Base-by-base conservation (phyloP, 2,329 filamentous ascomycete genomes). In the Penicillium hordei region DNA sequence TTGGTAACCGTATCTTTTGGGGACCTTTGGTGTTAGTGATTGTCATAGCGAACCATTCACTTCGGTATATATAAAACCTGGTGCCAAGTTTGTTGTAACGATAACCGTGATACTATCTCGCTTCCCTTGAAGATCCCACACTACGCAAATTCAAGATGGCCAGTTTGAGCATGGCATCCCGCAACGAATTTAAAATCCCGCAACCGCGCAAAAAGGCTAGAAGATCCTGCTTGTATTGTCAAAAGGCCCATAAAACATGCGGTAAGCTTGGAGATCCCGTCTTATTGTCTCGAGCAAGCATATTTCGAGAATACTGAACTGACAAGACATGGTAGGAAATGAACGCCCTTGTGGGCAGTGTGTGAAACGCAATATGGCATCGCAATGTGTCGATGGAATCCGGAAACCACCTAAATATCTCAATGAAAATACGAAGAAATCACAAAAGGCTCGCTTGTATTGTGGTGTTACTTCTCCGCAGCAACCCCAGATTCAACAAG, bases 361-460 rank as follows among this genome's bases (percentile, higher is more conserved):
- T 17, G 38, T 42, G 1, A 52, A 42, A 4, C 60, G 58, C 4
- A 52, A 49, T 9, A 38, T 52, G 40, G 21, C 52, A 39, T 25
- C 36, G 1, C 45, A 44, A 42, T 62, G 58, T 39, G 55, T 60
- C 2, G 60, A 62, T n/a, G 58, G 60, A 15, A 3, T 29, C 33
- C 58, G 55, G 7, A 60, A 62, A 19, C 45, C 25, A 5, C 60
- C 58, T 2, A 62, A 60, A 53, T 62, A 62, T 17, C 52, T 62
- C 5, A 34, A 17, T 19, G 45, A 36, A 7, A 13, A n/a, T 5
- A 10, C 36, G 9, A 50, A 29, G 1, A 48, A 48, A 29, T 2
- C 6, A 12, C 9, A 5, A 1, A 38, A 8, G 12, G 25, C 4
- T 19, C 12, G 27, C 8, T 44, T 27, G 5, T 3, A 17, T 33